A percentile compares a stretch with the other conserved stretches of the same genome.
Conservation (phyloP, 345 rosid genomes). For the Eucalyptus decipiens region DNA sequence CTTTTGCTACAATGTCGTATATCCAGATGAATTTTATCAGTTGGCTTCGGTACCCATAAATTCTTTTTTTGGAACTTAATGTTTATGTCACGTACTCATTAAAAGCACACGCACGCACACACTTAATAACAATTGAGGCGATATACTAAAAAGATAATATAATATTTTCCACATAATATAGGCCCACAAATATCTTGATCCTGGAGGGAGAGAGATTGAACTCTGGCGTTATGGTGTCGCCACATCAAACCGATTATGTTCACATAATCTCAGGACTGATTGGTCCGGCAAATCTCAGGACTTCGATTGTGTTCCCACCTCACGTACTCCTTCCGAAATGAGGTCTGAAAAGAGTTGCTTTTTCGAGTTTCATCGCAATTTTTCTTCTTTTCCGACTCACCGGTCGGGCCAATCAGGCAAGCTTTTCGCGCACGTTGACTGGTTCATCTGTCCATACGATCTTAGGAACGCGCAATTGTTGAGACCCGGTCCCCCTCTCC, state of each 20-base stretch:
- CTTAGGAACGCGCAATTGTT: neutral
- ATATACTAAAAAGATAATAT: neutral
- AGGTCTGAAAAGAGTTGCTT: neutral
- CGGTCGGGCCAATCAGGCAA: too few species aligned
- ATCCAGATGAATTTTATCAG: neutral
- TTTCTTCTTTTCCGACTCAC: neutral
- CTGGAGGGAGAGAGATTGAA: neutral
- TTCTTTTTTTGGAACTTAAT: neutral
- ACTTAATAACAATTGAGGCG: neutral
- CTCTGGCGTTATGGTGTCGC: neutral
- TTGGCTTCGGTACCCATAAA: neutral
- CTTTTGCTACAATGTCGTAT: neutral
- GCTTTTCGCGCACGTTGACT: neutral
- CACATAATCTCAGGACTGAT: neutral
- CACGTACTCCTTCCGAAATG: too few species aligned
- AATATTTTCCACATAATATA: neutral
- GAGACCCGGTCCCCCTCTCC: neutral
- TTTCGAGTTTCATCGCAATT: neutral
- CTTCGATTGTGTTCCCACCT: neutral
- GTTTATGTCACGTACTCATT: neutral
- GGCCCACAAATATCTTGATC: neutral
- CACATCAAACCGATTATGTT: neutral
- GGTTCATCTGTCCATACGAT: neutral
- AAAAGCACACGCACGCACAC: accelerated
- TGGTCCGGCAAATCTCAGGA: neutral